phyloP scores from a whole-genome alignment of 257 asterid species.

The Anisodus tanguticus region DNA sequence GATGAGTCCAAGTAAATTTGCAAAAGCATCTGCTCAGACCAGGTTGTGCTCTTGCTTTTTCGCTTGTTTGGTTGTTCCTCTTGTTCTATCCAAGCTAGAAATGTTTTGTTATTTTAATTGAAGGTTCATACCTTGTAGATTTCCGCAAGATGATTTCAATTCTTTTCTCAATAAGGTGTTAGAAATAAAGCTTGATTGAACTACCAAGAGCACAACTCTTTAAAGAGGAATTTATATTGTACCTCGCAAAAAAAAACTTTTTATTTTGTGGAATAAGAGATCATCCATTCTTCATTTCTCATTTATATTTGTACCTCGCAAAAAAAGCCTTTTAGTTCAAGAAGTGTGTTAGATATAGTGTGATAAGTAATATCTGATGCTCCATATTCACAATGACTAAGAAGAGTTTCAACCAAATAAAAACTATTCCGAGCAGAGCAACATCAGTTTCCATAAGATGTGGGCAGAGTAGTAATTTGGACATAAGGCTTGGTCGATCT shows the following conservation, averaged over 20 bases:
- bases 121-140: too few species aligned
- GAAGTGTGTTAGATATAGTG: neutral
- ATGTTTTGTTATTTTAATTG: too few species aligned
- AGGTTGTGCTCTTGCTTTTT: too few species aligned
- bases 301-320: neutral
- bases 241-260: too few species aligned
- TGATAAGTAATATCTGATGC: neutral
- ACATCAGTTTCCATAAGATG: conserved; percentile 59
- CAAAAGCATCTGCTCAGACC: neutral
- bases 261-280: too few species aligned
- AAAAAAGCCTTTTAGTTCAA: too few species aligned
- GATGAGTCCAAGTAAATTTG: too few species aligned
- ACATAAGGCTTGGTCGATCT: conserved; percentile 83
- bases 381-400: conserved; percentile 48
- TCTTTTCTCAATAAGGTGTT: neutral
- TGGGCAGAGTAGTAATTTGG: conserved; percentile 67
- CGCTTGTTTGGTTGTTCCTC: too few species aligned
- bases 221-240: too few species aligned
- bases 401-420: conserved; percentile 36
- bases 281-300: too few species aligned
- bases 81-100: too few species aligned
- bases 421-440: conserved; percentile 35
- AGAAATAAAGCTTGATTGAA: neutral
- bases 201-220: neutral
- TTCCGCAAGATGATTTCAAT: neutral